phyloP scores from a whole-genome alignment of 257 asterid genomes.

The Petunia axillaris region DNA sequence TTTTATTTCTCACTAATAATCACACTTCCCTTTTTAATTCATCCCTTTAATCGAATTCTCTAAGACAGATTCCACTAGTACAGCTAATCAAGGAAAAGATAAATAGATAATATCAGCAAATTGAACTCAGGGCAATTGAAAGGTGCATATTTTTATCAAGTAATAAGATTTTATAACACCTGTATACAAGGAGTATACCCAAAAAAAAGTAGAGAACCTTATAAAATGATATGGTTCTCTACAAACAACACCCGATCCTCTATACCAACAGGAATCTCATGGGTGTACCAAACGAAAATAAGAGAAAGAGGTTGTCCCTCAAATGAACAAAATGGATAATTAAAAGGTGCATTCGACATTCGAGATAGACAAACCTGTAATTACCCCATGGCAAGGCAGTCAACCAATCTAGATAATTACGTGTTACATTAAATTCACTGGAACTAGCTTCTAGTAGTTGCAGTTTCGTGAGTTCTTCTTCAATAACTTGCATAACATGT shows the following conservation, averaged over 20 bases:
- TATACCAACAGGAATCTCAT: too few species aligned
- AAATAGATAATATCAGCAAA: background rate
- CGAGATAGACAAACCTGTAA: conserved; percentile 64
- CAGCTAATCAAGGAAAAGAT: conserved; percentile 5
- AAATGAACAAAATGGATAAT: too few species aligned
- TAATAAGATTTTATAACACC: too few species aligned
- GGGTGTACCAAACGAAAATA: too few species aligned
- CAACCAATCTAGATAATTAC: conserved; percentile 99
- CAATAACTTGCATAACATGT: conserved; percentile 96
- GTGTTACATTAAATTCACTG: conserved; percentile 97
- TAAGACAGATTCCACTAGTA: conserved; percentile 16
- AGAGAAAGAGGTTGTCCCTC: too few species aligned
- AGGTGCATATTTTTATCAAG: too few species aligned
- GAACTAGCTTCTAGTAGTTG: conserved; percentile 98
- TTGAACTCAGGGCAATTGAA: background rate
- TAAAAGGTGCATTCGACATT: background rate
- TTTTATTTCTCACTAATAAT: background rate
- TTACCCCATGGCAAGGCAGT: conserved; percentile 99
- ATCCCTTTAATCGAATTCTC: background rate
- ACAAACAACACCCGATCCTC: too few species aligned
- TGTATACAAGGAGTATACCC: too few species aligned
- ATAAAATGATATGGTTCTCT: too few species aligned
- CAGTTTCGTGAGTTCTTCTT: conserved; percentile 90
- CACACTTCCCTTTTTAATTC: background rate
- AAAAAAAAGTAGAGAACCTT: too few species aligned